Percentiles rank a stretch among this genome's conserved stretches.
Conservation (phyloP, 2,329 filamentous ascomycete species). For the Arachnomyces sp. region DNA sequence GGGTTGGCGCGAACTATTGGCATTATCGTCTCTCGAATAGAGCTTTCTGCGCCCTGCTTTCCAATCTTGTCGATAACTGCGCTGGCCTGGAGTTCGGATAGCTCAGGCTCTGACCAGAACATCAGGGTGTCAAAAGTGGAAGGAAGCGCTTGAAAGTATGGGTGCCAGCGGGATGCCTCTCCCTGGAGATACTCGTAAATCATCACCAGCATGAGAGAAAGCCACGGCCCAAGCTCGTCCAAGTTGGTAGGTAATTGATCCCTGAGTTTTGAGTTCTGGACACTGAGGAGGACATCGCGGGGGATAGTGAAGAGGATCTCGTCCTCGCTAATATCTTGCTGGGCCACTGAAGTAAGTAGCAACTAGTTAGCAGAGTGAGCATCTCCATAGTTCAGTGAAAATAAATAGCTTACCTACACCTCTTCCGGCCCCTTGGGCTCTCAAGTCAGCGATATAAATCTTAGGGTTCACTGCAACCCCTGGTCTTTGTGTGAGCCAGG, state of each 20-base stretch:
- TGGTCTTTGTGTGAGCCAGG: conserved; percentile 46
- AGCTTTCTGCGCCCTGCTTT: conserved; percentile 59
- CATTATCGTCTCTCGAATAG: conserved; percentile 52
- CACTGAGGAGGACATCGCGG: conserved; percentile 59
- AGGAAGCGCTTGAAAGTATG: conserved; percentile 71
- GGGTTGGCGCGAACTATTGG: conserved; percentile 42
- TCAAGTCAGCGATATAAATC: conserved; percentile 50
- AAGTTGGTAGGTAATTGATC: conserved; percentile 50
- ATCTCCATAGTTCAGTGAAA: conserved; percentile 9
- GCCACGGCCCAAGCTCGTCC: conserved; percentile 40
- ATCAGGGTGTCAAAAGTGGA: conserved; percentile 71
- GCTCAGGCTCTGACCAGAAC: conserved; percentile 71
- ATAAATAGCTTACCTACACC: conserved; percentile 50
- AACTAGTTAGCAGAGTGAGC: conserved; percentile 18
- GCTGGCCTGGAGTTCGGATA: conserved; percentile 66
- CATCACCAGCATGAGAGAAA: conserved; percentile 65
- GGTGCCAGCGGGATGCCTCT: conserved; percentile 59
- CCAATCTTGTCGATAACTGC: conserved; percentile 70
- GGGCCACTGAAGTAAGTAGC: conserved; percentile 51
- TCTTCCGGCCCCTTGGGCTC: conserved; percentile 48
- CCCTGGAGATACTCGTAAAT: conserved; percentile 62
- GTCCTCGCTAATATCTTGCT: conserved; percentile 59
- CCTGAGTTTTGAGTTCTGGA: conserved; percentile 62
- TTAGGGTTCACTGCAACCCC: conserved; percentile 50
- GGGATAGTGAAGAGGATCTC: conserved; percentile 76